Evolutionary conservation across 2,329 filamentous ascomycete species (phyloP), one percentile per base, ranked within the genome.

Genomic region (Clarireedia monteithiana): DNA sequence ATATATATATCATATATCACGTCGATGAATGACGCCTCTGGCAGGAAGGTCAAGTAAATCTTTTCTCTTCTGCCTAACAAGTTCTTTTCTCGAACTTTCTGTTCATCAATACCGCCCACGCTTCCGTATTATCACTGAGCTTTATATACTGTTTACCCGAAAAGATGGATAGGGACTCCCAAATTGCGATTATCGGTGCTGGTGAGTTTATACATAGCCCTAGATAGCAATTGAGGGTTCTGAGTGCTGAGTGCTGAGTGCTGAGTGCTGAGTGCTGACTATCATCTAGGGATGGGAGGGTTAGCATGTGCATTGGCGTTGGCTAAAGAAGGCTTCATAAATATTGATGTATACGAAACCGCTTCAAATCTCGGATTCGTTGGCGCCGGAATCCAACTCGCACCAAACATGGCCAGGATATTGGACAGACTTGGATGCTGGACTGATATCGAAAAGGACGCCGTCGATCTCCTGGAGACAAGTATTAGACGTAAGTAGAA

Each of bases 381-480:
- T 1, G 89, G 89, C 24, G 89, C 89, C 1, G 89, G 89, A 5
- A 92, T 94, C 62, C 89, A 95, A 68, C 77, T 92, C 57, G 87
- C 89, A 0, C 89, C 89, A 0, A 95, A 94, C 62, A 87, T 92
- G 79, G 84, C 85, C 3, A 80, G 87, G 2, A 86, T 94, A 7
- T 77, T 94, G 12, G 84, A 89, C 66, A 75, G 78, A 14, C 73
- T 91, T 40, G 88, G 85, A 9, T 86, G 86, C 57, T 92, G 88
- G 88, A 72, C 78, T 17, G 75, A 78, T 15, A 89, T 94, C 59
- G 81, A 81, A 60, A 78, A 75, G 39, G 86, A 91, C 68, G 86
- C 86, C 2, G 88, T 88, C 0, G 79, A 85, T 58, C 78, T 91
- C 58, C 78, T 77, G 57, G 83, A 84, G 57, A 89, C 86, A 1